Conservation (phyloP, 306 rosid species). For the Cucumis cinereus region DNA sequence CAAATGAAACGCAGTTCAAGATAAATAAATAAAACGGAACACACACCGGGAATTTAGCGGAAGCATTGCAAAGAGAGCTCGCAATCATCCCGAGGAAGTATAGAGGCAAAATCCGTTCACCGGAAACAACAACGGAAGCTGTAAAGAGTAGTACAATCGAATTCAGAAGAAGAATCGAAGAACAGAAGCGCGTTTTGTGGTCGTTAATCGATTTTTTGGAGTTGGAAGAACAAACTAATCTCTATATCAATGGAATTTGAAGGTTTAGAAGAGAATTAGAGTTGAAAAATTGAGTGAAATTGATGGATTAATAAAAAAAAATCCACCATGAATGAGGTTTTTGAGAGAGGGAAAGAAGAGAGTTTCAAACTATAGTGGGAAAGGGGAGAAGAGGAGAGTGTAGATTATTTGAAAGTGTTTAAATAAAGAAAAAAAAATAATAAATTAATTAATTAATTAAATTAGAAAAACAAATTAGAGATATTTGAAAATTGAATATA, state of each 20-base stretch:
- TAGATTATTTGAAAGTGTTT: neutral
- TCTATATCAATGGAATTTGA: neutral
- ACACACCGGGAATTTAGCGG: slow-evolving; percentile 5
- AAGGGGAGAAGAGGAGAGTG: neutral
- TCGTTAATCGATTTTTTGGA: neutral
- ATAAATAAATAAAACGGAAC: neutral
- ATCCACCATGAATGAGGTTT: neutral
- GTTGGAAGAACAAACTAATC: neutral
- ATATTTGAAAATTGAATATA: neutral
- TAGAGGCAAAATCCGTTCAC: neutral
- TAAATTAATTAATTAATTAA: neutral
- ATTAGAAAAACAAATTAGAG: neutral
- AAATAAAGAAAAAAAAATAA: neutral
- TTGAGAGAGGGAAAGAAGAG: neutral
- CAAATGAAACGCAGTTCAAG: neutral
- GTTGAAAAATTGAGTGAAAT: neutral
- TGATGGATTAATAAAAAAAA: neutral
- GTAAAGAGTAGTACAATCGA: neutral
- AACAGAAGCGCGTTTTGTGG: neutral
- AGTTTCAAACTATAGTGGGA: neutral
- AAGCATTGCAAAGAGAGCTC: slow-evolving; percentile 9
- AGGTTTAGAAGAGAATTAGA: neutral
- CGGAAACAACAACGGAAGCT: neutral
- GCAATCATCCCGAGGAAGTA: slow-evolving; percentile 7
- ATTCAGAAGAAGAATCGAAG: neutral